Base-by-base conservation (phyloP, 208 protist genomes). In the Histomonas meleagridis region DNA sequence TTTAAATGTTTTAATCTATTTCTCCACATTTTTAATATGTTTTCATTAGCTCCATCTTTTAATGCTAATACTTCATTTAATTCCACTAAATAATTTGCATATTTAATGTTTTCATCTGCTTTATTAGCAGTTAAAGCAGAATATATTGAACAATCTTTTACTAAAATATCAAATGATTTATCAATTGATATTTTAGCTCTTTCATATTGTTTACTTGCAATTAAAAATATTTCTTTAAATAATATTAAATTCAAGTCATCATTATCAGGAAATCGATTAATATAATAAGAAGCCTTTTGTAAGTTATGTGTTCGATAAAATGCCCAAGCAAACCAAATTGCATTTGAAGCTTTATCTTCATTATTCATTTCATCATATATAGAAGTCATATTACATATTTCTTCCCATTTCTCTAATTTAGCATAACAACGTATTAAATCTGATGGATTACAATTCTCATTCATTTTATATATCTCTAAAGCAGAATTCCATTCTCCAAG, bases 131-230 rank as follows among this genome's bases (percentile, higher is more conserved):
- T 86, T 7, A 86, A 51, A 32, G 76, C 43, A 38, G 40, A 51
- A 55, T 86, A 86, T 55, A 86, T 35, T 38, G 76, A 55, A 38
- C 76, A 86, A 86, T 86, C 76, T 38, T 28, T 26, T 32, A 86
- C 46, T 21, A 86, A 28, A 14, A 55, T 26, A 18, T 86, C 18
- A 18, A 86, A 40, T n/a, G 46, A 14, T 18, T 55, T n/a, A n/a
- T 86, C 21, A 26, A 86, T 51, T 9, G 32, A 14, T 51, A 10
- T 1, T 38, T 55, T 86, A 3, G 76, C 76, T 51, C 55, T 55
- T 28, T 86, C 46, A 16, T 9, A 46, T 55, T 55, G 40, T 38
- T 46, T 28, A 40, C 46, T 43, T 43, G 43, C 40, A n/a, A 57
- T 28, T 40, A 51, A 49, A 49, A 55, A 86, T 10, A 86, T 51